Base-by-base conservation (phyloP, 2,329 filamentous ascomycete genomes). In the Pseudocercospora vitis region DNA sequence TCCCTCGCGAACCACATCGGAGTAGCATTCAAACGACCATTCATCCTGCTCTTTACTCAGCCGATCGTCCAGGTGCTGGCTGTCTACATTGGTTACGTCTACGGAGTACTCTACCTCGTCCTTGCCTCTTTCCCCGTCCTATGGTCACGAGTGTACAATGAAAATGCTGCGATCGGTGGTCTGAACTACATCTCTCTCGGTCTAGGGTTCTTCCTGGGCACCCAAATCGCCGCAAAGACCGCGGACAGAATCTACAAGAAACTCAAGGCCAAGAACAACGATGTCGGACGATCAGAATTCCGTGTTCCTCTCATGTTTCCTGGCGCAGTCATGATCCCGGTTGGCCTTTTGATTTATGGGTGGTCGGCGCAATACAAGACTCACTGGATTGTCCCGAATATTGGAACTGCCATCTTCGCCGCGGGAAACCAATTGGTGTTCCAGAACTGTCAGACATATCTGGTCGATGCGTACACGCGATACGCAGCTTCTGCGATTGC, bases 311-410 rank as follows among this genome's bases (percentile, higher is more conserved):
- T 80, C 0, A 81, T 86, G 72, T 77, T 83, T 48, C 71, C 79
- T 9, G 79, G 79, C 1, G 74, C 76, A 0, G 61, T 82, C 2
- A 71, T 82, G 29, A 75, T 84, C 1, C 81, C 82, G 0, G 64
- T 77, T 14, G 77, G 79, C 7, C 71, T 85, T 0, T 78, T 83
- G 57, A 76, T 78, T 69, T 84, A 83, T 62, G 81, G 81, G 26
- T 84, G 81, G 80, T 72, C 75, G 1, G 81, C 81, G 0, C 71
- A 84, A 45, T 71, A 75, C 26, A 64, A 73, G 1, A 69, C 74
- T 2, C 79, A 82, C 61, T 85, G 81, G 80, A 80, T 85, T 39
- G 72, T 83, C 4, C 81, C 82, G 0, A 82, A 85, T 54, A 73
- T 85, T 29, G 83, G 82, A 1, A 79, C 81, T 1, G 71, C 74